Conservation (phyloP, 495 filamentous ascomycete species). For the Penicillium nucicola region DNA sequence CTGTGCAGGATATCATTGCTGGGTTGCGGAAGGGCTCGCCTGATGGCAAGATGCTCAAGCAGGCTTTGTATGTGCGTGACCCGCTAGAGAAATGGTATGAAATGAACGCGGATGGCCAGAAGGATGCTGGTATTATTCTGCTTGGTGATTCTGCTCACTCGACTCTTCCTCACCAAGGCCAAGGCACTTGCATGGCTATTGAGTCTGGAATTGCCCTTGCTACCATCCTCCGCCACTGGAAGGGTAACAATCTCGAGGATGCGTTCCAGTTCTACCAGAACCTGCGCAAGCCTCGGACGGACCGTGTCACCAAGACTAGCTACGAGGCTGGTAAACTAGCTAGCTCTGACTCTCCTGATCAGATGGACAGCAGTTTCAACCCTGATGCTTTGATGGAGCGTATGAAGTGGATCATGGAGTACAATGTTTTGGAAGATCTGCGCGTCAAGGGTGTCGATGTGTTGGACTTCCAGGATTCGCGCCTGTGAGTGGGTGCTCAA, state of each 20-base stretch:
- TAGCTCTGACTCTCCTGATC: conserved; percentile 23
- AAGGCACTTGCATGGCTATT: conserved; percentile 33
- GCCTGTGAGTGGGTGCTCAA: conserved; percentile 5
- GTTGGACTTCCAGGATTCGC: conserved; percentile 18
- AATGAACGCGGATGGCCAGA: conserved; percentile 19
- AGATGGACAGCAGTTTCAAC: conserved; percentile 22
- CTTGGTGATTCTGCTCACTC: conserved; percentile 30
- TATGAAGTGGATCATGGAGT: conserved; percentile 36
- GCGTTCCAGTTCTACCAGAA: conserved; percentile 30
- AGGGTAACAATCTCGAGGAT: conserved; percentile 16
- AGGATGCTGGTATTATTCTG: conserved; percentile 25
- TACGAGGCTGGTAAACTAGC: conserved; percentile 28
- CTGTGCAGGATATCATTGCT: conserved; percentile 28
- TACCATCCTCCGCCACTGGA: conserved; percentile 27
- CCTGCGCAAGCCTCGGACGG: conserved; percentile 29
- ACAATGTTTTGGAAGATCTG: conserved; percentile 29
- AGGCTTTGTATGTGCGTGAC: conserved; percentile 28
- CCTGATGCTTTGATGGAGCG: conserved; percentile 20
- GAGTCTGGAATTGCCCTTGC: conserved; percentile 30
- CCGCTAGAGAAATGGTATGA: conserved; percentile 27
- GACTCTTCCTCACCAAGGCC: conserved; percentile 31
- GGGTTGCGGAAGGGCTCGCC: conserved; percentile 22
- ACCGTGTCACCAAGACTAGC: conserved; percentile 28
- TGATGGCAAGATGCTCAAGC: conserved; percentile 28
- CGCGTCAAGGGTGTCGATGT: conserved; percentile 17